phyloP scores from a whole-genome alignment of 305 asterid genomes.

The Fraxinus dipetala region DNA sequence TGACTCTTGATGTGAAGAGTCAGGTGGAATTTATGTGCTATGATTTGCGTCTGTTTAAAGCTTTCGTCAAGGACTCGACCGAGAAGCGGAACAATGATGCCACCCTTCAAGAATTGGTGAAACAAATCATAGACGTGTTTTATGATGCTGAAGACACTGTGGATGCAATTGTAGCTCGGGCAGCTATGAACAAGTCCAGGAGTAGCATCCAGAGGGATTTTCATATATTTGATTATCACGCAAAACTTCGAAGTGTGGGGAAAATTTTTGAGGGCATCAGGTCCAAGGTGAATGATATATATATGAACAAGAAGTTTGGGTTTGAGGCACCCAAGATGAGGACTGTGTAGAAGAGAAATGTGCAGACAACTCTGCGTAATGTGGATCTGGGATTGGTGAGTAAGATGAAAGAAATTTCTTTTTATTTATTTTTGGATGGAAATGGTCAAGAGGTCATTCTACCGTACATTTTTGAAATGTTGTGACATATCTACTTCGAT shows the following conservation, averaged over 20 bases:
- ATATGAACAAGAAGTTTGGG: slow-evolving; percentile 38
- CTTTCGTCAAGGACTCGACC: slow-evolving; percentile 51
- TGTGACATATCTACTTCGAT: no score
- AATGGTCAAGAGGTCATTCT: no score
- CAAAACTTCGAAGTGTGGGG: slow-evolving; percentile 16
- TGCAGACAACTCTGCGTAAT: not conserved
- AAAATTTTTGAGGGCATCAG: slow-evolving; percentile 25
- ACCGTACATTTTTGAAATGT: no score
- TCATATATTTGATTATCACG: no score
- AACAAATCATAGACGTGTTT: no score
- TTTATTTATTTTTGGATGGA: no score
- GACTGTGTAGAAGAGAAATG: not conserved
- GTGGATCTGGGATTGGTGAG: no score
- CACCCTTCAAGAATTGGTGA: not conserved
- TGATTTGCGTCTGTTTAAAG: slow-evolving; percentile 50
- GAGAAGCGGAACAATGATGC: slow-evolving; percentile 35
- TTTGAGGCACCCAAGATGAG: slow-evolving; percentile 31
- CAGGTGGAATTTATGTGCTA: slow-evolving; percentile 40
- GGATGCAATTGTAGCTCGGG: no score
- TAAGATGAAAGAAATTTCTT: no score
- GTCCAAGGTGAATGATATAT: slow-evolving; percentile 40
- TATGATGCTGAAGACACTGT: no score
- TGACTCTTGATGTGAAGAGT: slow-evolving; percentile 38
- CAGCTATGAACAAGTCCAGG: no score
- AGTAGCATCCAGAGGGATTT: no score